A percentile compares a stretch with the other conserved stretches of the same genome.
Conservation (phyloP, 2,329 filamentous ascomycete genomes). For the Cercospora citrullina region DNA sequence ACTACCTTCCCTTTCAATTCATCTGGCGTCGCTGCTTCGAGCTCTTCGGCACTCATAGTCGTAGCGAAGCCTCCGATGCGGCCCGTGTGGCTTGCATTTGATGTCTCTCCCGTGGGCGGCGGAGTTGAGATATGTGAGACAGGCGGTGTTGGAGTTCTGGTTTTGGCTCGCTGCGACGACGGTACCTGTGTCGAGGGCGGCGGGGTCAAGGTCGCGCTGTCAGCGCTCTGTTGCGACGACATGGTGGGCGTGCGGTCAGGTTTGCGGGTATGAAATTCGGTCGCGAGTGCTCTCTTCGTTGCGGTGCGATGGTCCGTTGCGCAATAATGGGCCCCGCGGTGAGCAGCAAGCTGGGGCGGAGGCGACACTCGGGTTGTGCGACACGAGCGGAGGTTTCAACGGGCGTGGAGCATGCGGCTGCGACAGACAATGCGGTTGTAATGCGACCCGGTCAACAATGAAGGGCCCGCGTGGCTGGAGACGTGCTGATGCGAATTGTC, state of each 20-base stretch:
- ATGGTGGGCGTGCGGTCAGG: not conserved
- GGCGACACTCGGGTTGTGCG: not conserved
- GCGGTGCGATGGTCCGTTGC: not conserved
- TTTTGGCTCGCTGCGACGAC: conserved; percentile 36
- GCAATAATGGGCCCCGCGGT: not conserved
- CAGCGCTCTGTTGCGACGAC: conserved; percentile 11
- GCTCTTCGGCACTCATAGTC: conserved; percentile 52
- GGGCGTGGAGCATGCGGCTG: not conserved
- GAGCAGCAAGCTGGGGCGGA: not conserved
- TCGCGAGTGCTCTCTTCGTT: not conserved
- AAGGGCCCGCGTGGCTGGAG: not conserved
- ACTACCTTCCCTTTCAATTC: conserved; percentile 57
- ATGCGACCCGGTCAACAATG: not conserved
- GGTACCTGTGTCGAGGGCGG: conserved; percentile 63
- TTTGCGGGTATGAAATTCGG: not conserved
- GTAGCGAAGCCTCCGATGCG: conserved; percentile 21
- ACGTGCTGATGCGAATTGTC: not conserved
- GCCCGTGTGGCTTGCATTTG: conserved; percentile 19
- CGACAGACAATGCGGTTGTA: not conserved
- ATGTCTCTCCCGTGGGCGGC: conserved; percentile 44
- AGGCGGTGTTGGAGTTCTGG: conserved; percentile 54
- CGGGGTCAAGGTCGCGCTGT: conserved; percentile 53
- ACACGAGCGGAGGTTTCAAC: not conserved
- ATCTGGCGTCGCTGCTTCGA: conserved; percentile 53
- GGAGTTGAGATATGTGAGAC: conserved; percentile 52